Evolutionary conservation across 805 yeast species (phyloP).

Genomic region (Starmera quercuum): DNA sequence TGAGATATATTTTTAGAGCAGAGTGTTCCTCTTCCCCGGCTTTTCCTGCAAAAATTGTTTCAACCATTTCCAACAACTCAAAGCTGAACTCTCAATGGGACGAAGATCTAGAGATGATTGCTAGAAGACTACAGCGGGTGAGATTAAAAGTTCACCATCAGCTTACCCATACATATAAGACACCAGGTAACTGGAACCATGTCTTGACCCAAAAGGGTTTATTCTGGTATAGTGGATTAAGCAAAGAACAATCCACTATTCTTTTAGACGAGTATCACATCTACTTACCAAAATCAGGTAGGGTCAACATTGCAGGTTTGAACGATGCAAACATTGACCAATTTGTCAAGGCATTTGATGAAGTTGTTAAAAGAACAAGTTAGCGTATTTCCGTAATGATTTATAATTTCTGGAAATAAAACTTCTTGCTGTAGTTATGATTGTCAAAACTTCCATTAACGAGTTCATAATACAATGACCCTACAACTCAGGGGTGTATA

Average conservation of each 20-base stretch:
- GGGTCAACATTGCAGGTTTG: constrained; percentile 76
- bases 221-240: constrained; percentile 77
- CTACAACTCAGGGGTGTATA: background rate
- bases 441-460: too few relatives aligned
- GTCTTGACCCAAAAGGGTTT: constrained; percentile 75
- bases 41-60: constrained; percentile 75
- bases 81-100: constrained; percentile 57
- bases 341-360: constrained; percentile 50
- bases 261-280: constrained; percentile 62
- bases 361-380: constrained; percentile 28
- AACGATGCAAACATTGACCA: constrained; percentile 60
- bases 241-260: constrained; percentile 53
- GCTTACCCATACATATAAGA: constrained; percentile 41
- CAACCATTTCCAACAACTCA: constrained; percentile 50
- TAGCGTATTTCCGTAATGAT: too few relatives aligned
- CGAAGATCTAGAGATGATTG: constrained; percentile 59
- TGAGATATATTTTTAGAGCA: constrained; percentile 67
- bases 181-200: constrained; percentile 70
- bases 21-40: constrained; percentile 77
- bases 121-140: constrained; percentile 62
- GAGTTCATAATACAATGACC: background rate
- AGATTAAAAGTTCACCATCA: constrained; percentile 51
- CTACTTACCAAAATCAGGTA: constrained; percentile 71
- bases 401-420: too few relatives aligned
- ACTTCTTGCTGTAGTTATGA: too few relatives aligned